Conservation (phyloP, 495 filamentous ascomycete genomes). For the Neurospora sp. region DNA sequence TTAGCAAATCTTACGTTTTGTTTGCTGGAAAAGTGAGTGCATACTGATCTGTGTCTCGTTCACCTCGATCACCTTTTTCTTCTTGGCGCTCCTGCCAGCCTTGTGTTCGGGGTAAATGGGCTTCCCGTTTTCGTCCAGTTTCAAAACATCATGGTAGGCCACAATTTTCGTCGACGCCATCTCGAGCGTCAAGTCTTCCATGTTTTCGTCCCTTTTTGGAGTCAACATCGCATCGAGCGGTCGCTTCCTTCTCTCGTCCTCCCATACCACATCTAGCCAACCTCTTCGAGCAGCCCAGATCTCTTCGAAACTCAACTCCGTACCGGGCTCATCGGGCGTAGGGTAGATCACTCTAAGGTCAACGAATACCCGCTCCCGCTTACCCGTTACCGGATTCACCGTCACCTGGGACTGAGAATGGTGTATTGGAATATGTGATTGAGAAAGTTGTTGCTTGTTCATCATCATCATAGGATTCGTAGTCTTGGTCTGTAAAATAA, state of each 20-base stretch:
- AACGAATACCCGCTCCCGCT: constrained; percentile 75
- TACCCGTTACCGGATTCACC: constrained; percentile 67
- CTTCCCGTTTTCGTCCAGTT: constrained; percentile 44
- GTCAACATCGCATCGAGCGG: background rate
- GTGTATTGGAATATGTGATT: constrained; percentile 40
- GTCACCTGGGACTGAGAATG: constrained; percentile 56
- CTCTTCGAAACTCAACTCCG: constrained; percentile 85
- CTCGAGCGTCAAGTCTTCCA: constrained; percentile 13
- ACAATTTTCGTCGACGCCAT: constrained; percentile 30
- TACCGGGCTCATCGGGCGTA: constrained; percentile 50
- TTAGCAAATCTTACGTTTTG: constrained; percentile 5
- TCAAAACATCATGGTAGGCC: constrained; percentile 33
- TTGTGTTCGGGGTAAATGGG: constrained; percentile 23
- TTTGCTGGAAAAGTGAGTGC: constrained; percentile 14
- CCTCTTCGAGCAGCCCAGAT: constrained; percentile 69
- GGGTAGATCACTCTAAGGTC: constrained; percentile 79
- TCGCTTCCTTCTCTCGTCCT: constrained; percentile 28
- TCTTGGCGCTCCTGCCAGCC: constrained; percentile 25
- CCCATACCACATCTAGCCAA: constrained; percentile 67
- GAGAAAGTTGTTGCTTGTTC: constrained; percentile 27
- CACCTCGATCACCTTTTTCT: constrained; percentile 66
- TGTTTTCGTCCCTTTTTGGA: constrained; percentile 3
- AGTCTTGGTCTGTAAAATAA: constrained; percentile 36
- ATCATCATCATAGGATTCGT: background rate
- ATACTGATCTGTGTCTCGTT: constrained; percentile 80